Conservation (phyloP, 2,329 filamentous ascomycete species). For the Ceratocystis ficicola region DNA sequence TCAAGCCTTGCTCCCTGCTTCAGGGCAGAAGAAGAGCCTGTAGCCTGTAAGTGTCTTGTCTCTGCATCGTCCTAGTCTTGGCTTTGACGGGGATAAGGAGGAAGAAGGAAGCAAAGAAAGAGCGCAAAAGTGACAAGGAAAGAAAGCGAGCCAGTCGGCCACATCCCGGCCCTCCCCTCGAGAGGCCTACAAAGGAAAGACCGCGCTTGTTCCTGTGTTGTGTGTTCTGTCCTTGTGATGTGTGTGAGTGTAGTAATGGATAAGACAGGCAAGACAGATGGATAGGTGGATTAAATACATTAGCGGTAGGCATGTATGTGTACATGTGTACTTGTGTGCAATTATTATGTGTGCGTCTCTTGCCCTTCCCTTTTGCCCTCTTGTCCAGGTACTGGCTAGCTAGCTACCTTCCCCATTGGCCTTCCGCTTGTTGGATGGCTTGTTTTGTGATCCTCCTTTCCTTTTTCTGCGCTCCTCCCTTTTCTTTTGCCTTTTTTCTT, state of each 20-base stretch:
- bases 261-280: background rate
- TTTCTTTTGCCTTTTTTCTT: background rate
- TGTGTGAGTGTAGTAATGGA: background rate
- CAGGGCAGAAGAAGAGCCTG: too few relatives aligned
- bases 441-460: slow-evolving; percentile 1
- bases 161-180: too few relatives aligned
- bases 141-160: background rate
- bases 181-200: too few relatives aligned
- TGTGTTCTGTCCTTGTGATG: too few relatives aligned
- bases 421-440: slow-evolving; percentile 3
- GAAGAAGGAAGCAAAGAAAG: background rate
- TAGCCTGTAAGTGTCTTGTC: background rate
- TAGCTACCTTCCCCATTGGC: background rate
- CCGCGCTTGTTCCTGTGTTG: too few relatives aligned
- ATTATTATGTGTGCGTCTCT: background rate
- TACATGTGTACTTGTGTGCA: background rate
- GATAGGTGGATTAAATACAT: background rate
- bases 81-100: background rate
- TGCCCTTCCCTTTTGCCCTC: background rate
- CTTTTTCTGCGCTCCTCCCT: background rate
- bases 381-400: background rate
- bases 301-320: background rate
- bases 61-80: background rate
- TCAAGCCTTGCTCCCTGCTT: too few relatives aligned
- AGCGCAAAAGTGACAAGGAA: background rate